These are phyloP conservation scores for Circinella minor DNA, from an alignment of 371 early-diverging fungal species.

Conservation along the genomic window DNA sequence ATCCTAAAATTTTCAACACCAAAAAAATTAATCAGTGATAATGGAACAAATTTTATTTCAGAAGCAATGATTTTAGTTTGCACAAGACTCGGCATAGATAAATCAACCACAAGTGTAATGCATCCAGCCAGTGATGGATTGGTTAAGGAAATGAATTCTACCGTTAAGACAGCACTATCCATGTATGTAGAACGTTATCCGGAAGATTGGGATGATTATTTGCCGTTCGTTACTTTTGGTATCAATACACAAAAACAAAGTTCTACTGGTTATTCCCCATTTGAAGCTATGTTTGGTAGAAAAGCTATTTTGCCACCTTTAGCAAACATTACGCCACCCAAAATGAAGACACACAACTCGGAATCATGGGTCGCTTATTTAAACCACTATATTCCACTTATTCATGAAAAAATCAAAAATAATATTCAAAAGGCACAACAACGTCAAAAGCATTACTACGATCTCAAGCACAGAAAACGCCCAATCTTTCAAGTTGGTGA, in stretches of 20 bases:
- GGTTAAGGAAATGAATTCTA: too few species aligned
- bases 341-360: background rate
- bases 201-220: constrained; percentile 17
- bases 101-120: constrained; percentile 18
- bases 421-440: constrained; percentile 24
- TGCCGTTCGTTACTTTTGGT: constrained; percentile 23
- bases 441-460: constrained; percentile 16
- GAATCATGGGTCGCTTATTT: constrained; percentile 21
- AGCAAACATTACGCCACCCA: background rate
- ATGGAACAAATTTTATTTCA: constrained; percentile 17
- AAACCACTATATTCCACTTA: constrained; percentile 21
- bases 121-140: constrained; percentile 25
- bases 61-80: constrained; percentile 22
- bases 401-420: constrained; percentile 3
- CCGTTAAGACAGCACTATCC: background rate
- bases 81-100: constrained; percentile 9
- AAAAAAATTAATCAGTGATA: constrained; percentile 16
- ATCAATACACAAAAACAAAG: constrained; percentile 26
- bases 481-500: background rate
- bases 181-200: constrained; percentile 10
- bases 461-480: background rate
- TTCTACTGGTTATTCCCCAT: constrained; percentile 20
- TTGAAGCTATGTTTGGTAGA: constrained; percentile 23
- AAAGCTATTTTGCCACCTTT: constrained; percentile 7
- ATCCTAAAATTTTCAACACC: background rate